Evolutionary conservation across 305 asterid genomes (phyloP).

Genomic region (Stenogyne calaminthoides): DNA sequence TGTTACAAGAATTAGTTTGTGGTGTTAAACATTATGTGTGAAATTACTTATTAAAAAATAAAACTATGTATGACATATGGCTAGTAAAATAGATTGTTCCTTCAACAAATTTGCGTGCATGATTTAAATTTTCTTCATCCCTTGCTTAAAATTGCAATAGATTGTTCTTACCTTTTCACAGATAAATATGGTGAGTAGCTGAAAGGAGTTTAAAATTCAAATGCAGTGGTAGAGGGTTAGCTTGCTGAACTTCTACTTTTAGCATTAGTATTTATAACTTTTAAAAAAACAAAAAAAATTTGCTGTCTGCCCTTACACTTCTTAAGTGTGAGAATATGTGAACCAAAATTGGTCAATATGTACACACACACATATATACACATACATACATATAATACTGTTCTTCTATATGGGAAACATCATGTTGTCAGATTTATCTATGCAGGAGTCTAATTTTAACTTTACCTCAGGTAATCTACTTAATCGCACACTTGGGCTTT

Average conservation of each 20-base stretch:
- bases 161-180: not conserved
- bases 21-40: not conserved
- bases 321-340: not conserved
- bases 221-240: not conserved
- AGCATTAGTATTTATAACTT: not conserved
- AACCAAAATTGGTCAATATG: not conserved
- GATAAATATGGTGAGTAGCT: slow-evolving; percentile 1
- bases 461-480: slow-evolving; percentile 60
- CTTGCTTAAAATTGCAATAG: not conserved
- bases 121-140: not conserved
- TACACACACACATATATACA: not conserved
- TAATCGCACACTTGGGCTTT: slow-evolving; percentile 66
- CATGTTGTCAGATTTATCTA: slow-evolving; percentile 2
- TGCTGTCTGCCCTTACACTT: not conserved
- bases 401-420: slow-evolving; percentile 19
- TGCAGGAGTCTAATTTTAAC: slow-evolving; percentile 23
- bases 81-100: not conserved
- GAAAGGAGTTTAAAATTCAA: slow-evolving; percentile 1
- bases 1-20: not conserved
- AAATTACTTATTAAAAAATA: not conserved
- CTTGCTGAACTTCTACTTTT: slow-evolving; percentile 9
- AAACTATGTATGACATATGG: not conserved
- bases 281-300: not conserved
- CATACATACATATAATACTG: not conserved
- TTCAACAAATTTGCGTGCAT: not conserved